Evolutionary conservation across 164 flowering plant species (phyloP).

Genomic region (Liquidambar formosana): DNA sequence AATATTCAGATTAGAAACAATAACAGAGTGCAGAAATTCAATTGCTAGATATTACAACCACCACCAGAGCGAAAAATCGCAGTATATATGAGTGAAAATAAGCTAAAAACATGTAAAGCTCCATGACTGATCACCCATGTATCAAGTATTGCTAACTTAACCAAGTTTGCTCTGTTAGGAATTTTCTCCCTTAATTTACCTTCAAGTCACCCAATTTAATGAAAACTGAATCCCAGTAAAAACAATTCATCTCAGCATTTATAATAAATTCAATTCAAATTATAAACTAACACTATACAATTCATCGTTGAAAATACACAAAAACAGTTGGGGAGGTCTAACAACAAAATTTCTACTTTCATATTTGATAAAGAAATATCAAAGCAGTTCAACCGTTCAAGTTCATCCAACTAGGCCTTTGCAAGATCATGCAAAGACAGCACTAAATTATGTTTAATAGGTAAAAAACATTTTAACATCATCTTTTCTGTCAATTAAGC

Average conservation of each 20-base stretch:
- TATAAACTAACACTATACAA: neutral
- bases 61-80: neutral
- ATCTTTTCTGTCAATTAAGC: neutral
- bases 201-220: neutral
- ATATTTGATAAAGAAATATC: too few species aligned
- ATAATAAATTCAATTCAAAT: neutral
- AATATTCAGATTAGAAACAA: neutral
- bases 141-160: too few species aligned
- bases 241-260: neutral
- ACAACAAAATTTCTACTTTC: too few species aligned
- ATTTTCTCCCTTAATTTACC: too few species aligned
- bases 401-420: too few species aligned
- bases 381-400: too few species aligned
- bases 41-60: neutral
- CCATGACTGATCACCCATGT: too few species aligned
- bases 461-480: neutral
- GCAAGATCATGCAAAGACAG: too few species aligned
- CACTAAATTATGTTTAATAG: neutral
- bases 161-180: too few species aligned
- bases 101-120: neutral
- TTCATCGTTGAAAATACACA: too few species aligned
- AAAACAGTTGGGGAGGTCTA: too few species aligned
- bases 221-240: neutral
- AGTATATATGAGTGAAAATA: neutral
- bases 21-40: neutral